A percentile compares a stretch with the other conserved stretches of the same genome.
These are phyloP conservation scores for Brasenia schreberi DNA, from an alignment of 164 flowering plant species.

Conservation along the genomic window DNA sequence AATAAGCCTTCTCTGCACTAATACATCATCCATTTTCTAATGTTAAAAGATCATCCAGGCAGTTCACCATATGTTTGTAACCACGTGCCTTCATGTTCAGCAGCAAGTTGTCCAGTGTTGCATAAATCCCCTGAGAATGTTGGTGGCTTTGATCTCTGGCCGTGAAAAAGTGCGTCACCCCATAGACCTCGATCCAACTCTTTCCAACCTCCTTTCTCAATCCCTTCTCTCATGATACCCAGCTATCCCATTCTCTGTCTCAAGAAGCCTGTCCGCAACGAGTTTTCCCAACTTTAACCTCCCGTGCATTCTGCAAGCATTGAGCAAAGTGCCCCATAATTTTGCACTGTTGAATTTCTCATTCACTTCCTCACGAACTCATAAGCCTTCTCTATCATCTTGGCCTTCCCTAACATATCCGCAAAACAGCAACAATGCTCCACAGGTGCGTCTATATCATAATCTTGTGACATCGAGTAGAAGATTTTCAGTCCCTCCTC, in stretches of 20 bases:
- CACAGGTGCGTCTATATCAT: conserved; percentile 31
- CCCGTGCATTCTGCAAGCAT: conserved; percentile 61
- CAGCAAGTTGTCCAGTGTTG: conserved; percentile 28
- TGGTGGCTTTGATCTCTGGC: conserved; percentile 56
- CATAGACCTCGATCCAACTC: conserved; percentile 66
- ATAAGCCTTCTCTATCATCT: conserved; percentile 69
- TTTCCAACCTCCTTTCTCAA: conserved; percentile 57
- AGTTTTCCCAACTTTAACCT: conserved; percentile 48
- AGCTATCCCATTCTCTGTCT: conserved; percentile 30
- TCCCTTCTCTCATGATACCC: conserved; percentile 73
- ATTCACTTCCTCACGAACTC: conserved; percentile 45
- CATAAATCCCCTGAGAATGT: conserved; percentile 28
- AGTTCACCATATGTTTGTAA: conserved; percentile 13
- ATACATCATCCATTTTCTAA: background rate
- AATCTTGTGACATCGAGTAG: conserved; percentile 44
- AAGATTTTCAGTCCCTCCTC: conserved; percentile 68
- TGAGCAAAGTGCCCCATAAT: conserved; percentile 87
- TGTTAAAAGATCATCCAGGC: conserved; percentile 9
- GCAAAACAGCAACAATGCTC: conserved; percentile 80
- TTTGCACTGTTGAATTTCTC: conserved; percentile 27
- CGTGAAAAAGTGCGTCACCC: conserved; percentile 31
- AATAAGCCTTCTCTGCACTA: background rate
- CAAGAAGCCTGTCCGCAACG: conserved; percentile 42
- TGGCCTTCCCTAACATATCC: conserved; percentile 88
- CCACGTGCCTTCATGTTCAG: conserved; percentile 36